Base-by-base conservation (phyloP, 192 early-diverging fungal genomes). In the Cladochytrium replicatum region DNA sequence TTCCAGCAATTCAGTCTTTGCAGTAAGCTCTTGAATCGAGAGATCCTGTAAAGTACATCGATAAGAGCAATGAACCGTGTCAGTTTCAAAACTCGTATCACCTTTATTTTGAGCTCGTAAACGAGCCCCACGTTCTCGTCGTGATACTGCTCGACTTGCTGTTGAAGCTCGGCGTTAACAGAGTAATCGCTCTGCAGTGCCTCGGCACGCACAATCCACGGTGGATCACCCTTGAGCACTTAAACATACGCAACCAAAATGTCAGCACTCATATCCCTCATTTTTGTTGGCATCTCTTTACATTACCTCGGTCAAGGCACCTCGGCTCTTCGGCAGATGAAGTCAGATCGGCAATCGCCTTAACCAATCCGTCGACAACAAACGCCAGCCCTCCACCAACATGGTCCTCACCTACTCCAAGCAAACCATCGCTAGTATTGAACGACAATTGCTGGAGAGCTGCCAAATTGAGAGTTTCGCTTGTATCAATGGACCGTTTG, bases 1-100 rank as follows among this genome's bases (percentile, higher is more conserved):
- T 61, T 88, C 88, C n/a, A 90, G 75, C 44, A 89, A 57, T 37
- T 87, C 84, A 2, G 88, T 75, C 58, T 83, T 84, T 43, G 91
- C 75, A 25, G 57, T 51, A 11, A 58, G 62, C 61, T 95, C 89
- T 58, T 87, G 84, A 29, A 89, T 52, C 7, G 66, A 45, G 72
- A 91, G 78, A 48, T 95, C 89, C 72, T 87, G 45, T n/a, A n/a
- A n/a, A n/a, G n/a, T n/a, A n/a, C 22, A 3, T 22, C 8, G n/a
- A 53, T 24, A n/a, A 19, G 11, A 51, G 15, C 27, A 52, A 24
- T 9, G 7, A 7, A 50, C 7, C n/a, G 15, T 21, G 7, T 52
- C 22, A 6, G 11, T 24, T 51, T 1, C 22, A 7, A 23, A 23
- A 48, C 21, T 23, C 2, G n/a, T 6, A 1, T 5, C 69, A 77